Evolutionary conservation across 108 stramenopile species (phyloP).

Genomic region (Cyclostephanos tholiformis): DNA sequence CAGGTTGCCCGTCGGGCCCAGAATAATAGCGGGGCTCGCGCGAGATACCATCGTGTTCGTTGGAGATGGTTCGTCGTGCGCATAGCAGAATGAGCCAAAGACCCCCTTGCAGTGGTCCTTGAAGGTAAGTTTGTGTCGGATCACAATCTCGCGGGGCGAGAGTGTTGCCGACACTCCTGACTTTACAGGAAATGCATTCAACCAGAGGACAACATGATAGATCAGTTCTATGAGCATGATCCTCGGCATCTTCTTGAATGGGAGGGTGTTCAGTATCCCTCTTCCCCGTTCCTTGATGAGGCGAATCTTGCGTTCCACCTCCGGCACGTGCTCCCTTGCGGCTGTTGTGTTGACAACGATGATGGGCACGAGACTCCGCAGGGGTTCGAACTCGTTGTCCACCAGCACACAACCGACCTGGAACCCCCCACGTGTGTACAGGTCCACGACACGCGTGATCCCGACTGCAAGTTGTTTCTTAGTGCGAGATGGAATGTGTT

Average conservation of each 20-base stretch:
- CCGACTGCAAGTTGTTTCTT: not conserved
- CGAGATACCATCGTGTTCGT: slow-evolving; percentile 23
- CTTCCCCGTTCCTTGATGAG: slow-evolving; percentile 8
- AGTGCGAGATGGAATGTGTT: slow-evolving; percentile 22
- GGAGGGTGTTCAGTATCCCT: slow-evolving; percentile 10
- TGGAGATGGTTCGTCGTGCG: slow-evolving; percentile 5
- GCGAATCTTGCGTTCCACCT: slow-evolving; percentile 20
- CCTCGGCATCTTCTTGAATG: not conserved
- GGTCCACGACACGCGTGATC: not conserved
- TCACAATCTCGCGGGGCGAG: slow-evolving; percentile 22
- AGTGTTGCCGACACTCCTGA: slow-evolving; percentile 12
- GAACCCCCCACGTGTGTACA: slow-evolving; percentile 25
- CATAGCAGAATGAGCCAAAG: slow-evolving; percentile 41
- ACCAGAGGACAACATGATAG: slow-evolving; percentile 20
- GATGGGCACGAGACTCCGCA: not conserved
- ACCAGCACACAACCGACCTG: slow-evolving; percentile 1
- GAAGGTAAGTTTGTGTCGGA: slow-evolving; percentile 17
- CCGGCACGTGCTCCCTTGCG: slow-evolving; percentile 30
- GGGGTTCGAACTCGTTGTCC: slow-evolving; percentile 24
- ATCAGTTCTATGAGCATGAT: slow-evolving; percentile 17
- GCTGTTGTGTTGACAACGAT: slow-evolving; percentile 25
- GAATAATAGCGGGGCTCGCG: slow-evolving; percentile 17
- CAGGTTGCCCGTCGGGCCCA: slow-evolving; percentile 23
- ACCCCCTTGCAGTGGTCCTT: slow-evolving; percentile 17
- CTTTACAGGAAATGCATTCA: slow-evolving; percentile 33